Evolutionary conservation across 441 rosid genomes (phyloP).

Genomic region (Populus trichocarpa): DNA sequence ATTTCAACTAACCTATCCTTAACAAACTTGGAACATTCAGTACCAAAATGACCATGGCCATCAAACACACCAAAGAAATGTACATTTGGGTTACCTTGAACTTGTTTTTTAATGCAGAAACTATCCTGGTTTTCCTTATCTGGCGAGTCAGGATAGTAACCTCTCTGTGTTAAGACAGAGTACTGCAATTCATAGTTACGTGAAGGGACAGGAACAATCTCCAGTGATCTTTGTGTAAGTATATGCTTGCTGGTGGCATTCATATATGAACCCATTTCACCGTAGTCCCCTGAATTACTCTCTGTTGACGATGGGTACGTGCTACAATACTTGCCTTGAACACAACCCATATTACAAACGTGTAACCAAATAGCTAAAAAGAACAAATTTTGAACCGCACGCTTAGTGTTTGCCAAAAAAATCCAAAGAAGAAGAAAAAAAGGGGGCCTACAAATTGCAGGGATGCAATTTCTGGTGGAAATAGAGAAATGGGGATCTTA

Average conservation of each 20-base stretch:
- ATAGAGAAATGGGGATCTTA: conserved; percentile 17
- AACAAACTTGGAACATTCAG: conserved; percentile 77
- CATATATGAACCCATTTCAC: conserved; percentile 20
- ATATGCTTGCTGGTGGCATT: conserved; percentile 31
- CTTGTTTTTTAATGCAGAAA: conserved; percentile 63
- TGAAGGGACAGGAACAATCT: conserved; percentile 59
- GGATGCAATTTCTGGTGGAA: conserved; percentile 17
- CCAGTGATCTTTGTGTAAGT: conserved; percentile 54
- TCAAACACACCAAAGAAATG: conserved; percentile 97
- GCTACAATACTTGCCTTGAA: conserved; percentile 72
- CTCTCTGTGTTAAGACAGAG: conserved; percentile 71
- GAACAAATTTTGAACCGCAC: conserved; percentile 5
- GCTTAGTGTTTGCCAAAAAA: conserved; percentile 19
- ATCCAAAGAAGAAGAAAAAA: conserved; percentile 18
- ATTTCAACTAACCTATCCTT: conserved; percentile 71
- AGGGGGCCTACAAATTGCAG: not conserved
- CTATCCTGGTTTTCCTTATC: conserved; percentile 88
- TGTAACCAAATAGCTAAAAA: conserved; percentile 5
- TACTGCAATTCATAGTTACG: conserved; percentile 64
- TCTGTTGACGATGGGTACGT: conserved; percentile 53
- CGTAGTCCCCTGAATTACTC: conserved; percentile 41
- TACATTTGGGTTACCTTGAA: conserved; percentile 82
- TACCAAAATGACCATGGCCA: conserved; percentile 81
- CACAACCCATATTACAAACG: conserved; percentile 66
- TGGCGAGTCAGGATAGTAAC: conserved; percentile 76